These are phyloP conservation scores for Russula virescens DNA, from an alignment of 768 basidiomycete species.

Conservation along the genomic window DNA sequence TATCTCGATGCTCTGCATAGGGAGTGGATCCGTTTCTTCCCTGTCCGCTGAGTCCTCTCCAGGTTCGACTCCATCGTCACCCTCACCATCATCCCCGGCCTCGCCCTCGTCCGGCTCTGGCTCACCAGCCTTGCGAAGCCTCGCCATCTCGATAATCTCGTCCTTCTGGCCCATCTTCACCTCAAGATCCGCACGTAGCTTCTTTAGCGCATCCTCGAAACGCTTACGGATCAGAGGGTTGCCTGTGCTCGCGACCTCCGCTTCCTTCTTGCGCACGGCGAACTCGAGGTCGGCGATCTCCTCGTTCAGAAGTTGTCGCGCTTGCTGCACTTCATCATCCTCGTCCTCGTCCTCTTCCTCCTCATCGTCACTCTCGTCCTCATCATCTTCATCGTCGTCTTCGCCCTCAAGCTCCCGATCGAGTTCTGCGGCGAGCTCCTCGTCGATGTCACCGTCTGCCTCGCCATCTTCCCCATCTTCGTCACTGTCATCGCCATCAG, in stretches of 20 bases:
- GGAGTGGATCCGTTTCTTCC: conserved; percentile 21
- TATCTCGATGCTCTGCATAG: conserved; percentile 15
- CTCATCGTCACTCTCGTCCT: conserved; percentile 58
- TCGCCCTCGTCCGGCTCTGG: conserved; percentile 39
- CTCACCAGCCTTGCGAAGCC: conserved; percentile 65
- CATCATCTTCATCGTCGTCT: conserved; percentile 56
- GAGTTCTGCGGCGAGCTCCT: conserved; percentile 82
- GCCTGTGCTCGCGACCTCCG: conserved; percentile 73
- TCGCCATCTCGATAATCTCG: conserved; percentile 70
- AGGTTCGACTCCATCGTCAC: conserved; percentile 32
- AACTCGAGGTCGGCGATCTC: conserved; percentile 87
- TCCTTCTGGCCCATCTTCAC: conserved; percentile 77
- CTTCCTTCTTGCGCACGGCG: conserved; percentile 79
- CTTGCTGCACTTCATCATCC: conserved; percentile 66
- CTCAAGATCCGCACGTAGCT: conserved; percentile 79
- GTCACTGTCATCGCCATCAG: conserved; percentile 52
- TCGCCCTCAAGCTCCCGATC: conserved; percentile 76
- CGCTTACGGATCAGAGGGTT: conserved; percentile 92
- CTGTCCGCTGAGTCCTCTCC: conserved; percentile 33
- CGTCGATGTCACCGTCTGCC: conserved; percentile 77
- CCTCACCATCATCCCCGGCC: conserved; percentile 31
- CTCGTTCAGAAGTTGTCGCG: conserved; percentile 75
- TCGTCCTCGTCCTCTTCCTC: conserved; percentile 79
- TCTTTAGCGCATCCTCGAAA: conserved; percentile 88
- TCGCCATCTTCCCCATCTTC: conserved; percentile 53